Conservation (phyloP, 129 eudicot species). For the Escallonia rubra region DNA sequence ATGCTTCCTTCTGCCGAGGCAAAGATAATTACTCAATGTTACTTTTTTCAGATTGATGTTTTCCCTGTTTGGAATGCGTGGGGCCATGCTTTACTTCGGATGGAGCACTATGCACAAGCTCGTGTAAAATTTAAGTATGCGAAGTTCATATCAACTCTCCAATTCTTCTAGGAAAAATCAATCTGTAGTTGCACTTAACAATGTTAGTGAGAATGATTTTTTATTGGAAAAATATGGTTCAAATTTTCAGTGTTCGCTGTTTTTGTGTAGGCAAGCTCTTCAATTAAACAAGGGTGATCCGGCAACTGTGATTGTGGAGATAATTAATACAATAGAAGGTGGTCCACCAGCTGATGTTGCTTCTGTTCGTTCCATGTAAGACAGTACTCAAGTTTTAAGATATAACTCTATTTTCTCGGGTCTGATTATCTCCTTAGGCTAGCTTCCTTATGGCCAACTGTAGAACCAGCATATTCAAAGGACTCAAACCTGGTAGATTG, state of each 20-base stretch:
- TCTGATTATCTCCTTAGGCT: too few species aligned
- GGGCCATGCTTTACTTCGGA: slow-evolving; percentile 97
- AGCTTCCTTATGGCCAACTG: too few species aligned
- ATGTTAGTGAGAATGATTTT: not conserved
- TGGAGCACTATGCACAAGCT: slow-evolving; percentile 98
- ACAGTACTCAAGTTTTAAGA: not conserved
- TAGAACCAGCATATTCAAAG: too few species aligned
- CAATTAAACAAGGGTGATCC: slow-evolving; percentile 77
- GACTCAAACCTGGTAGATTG: too few species aligned
- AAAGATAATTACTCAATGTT: not conserved
- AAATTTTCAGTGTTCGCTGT: not conserved
- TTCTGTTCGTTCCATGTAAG: slow-evolving; percentile 96
- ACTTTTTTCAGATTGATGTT: slow-evolving; percentile 65
- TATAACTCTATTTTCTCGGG: too few species aligned
- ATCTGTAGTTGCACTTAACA: not conserved
- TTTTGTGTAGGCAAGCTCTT: slow-evolving; percentile 82
- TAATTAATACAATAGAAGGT: slow-evolving; percentile 91
- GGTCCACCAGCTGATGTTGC: slow-evolving; percentile 99
- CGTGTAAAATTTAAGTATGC: slow-evolving; percentile 95
- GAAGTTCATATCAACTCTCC: slow-evolving; percentile 4
- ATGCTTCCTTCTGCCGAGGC: slow-evolving; percentile 4
- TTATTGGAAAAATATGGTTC: not conserved
- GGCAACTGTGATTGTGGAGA: slow-evolving; percentile 68
- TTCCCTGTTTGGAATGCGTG: slow-evolving; percentile 98
- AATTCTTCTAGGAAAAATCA: not conserved